Base-by-base conservation (phyloP, 1,139 yeast genomes). In the Lizanozyma gosingica region DNA sequence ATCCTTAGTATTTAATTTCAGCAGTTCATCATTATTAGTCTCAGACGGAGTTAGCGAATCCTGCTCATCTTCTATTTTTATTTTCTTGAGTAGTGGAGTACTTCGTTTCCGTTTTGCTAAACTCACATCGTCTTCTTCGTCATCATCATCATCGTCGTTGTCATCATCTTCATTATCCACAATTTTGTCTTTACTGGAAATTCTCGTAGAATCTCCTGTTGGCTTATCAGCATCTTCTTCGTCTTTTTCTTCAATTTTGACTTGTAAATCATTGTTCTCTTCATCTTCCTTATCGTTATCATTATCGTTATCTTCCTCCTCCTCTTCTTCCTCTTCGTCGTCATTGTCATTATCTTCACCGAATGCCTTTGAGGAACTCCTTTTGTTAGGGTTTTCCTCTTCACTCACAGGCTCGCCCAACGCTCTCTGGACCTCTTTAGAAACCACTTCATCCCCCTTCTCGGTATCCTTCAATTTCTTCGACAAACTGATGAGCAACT, bases 381-480 rank as follows among this genome's bases (percentile, higher is more conserved):
- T 43, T 46, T n/a, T 48, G 45, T 11, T 39, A 44, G 4, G 40
- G 42, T 15, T 41, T 37, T 34, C 41, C 15, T 45, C 48, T n/a
- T 43, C 42, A 14, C 37, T 41, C 33, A 41, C 51, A 4, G 41
- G 50, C 2, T 48, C 52, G 11, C 40, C 48, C 43, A n/a, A 44
- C 45, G 3, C 47, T 40, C 15, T 45, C 52, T 14, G 39, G 46
- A 63, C 54, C 27, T 43, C 49, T n/a, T 44, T 51, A 18, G 73
- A 51, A 3, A 70, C 54, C 4, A 57, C 57, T 4, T 59, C 61
- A 54, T 80, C 86, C 17, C 60, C 58, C 37, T 54, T 55, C 29
- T 74, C 71, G 4, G 73, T 73, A 14, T 63, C 64, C 36, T 65
- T 71, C 46, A 81, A 58, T 40, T 76, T 76, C 39, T 66, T 65